Conservation (phyloP, 2,329 filamentous ascomycete species). For the Pseudogymnoascus pannorum region DNA sequence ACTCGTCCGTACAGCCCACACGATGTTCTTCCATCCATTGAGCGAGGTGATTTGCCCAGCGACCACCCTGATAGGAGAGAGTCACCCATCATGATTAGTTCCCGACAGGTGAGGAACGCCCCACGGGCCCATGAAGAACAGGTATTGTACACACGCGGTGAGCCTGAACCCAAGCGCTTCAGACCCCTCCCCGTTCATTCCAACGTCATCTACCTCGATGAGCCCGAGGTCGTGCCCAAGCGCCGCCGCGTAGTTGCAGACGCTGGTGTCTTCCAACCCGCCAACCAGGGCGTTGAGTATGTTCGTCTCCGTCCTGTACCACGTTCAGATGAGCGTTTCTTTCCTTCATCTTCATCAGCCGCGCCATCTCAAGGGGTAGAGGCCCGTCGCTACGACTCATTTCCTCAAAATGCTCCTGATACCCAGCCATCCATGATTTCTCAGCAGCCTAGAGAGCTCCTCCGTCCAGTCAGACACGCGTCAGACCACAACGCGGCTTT, state of each 20-base stretch:
- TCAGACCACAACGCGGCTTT: not conserved
- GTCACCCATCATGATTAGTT: not conserved
- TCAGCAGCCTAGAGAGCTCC: not conserved
- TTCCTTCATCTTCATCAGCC: not conserved
- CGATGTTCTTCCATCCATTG: slow-evolving; percentile 1
- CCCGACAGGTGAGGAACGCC: not conserved
- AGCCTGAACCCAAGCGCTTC: not conserved
- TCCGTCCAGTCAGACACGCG: not conserved
- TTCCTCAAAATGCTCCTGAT: not conserved
- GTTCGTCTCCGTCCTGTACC: not conserved
- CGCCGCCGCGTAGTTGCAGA: slow-evolving; percentile 3
- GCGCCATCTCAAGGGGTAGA: not conserved
- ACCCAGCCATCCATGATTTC: not conserved
- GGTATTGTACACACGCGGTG: slow-evolving; percentile 5
- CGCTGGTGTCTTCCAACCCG: not conserved
- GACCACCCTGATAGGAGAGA: not conserved
- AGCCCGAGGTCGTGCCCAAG: not conserved
- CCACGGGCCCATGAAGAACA: not conserved
- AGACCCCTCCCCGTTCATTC: not conserved
- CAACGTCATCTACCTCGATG: slow-evolving; percentile 6
- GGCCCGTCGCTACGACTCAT: not conserved
- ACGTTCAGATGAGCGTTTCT: not conserved
- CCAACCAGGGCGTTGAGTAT: not conserved
- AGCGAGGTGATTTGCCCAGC: not conserved
- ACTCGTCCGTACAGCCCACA: not conserved